Percentiles rank a stretch among this genome's conserved stretches.
Conservation (phyloP, 768 basidiomycete genomes). For the Pisolithus sp. region DNA sequence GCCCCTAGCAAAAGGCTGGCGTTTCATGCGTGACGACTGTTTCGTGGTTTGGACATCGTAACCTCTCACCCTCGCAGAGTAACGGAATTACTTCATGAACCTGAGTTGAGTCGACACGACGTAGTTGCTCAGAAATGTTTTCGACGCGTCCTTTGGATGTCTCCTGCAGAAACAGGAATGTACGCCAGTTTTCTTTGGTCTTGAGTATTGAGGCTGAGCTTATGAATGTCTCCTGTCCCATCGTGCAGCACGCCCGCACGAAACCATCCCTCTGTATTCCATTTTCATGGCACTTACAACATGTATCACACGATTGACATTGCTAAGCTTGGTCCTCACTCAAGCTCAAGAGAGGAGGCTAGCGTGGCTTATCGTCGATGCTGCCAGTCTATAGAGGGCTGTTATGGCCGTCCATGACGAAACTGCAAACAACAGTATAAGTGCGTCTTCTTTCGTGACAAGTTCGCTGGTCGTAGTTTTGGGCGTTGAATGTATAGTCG, state of each 20-base stretch:
- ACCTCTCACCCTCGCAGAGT: too few species aligned
- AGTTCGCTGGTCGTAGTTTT: neutral
- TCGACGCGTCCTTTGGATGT: too few species aligned
- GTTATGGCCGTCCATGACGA: too few species aligned
- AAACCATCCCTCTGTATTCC: constrained; percentile 39
- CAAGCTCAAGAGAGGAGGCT: constrained; percentile 26
- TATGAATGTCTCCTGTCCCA: neutral
- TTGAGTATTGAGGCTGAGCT: neutral
- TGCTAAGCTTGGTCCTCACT: constrained; percentile 38
- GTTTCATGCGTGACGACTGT: neutral
- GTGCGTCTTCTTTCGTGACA: constrained; percentile 20
- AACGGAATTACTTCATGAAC: too few species aligned
- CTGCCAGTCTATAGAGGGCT: too few species aligned
- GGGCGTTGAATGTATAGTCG: neutral
- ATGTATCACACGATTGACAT: constrained; percentile 33
- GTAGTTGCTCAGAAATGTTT: too few species aligned
- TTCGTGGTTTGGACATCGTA: too few species aligned
- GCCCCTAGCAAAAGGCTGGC: neutral
- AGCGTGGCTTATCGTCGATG: constrained; percentile 26
- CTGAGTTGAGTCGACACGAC: too few species aligned
- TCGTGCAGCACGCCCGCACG: constrained; percentile 34
- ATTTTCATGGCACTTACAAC: constrained; percentile 40
- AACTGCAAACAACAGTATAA: constrained; percentile 29
- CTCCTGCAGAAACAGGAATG: too few species aligned
- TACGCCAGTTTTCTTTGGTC: too few species aligned